Evolutionary conservation across 148 eudicot species (phyloP), one percentile per base, ranked within the genome.

Genomic region (Bassia scoparia): DNA sequence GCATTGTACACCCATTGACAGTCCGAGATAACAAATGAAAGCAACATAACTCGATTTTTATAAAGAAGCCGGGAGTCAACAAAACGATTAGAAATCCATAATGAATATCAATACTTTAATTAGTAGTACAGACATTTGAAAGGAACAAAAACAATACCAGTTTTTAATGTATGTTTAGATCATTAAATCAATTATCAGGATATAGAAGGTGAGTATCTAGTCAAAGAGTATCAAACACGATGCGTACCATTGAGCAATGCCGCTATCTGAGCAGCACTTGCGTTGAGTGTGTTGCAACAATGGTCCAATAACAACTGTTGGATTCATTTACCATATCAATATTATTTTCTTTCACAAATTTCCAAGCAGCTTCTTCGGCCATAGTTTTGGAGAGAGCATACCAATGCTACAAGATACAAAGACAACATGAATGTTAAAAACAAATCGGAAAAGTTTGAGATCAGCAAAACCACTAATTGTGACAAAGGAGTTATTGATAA

Each of bases 341-440:
- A 46, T 81, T 83, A 37, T 79, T 83, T 50, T 85, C 91, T 70
- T 79, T 80, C 52, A 59, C 83, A 73, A 82, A 87, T 50, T 84
- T 82, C 87, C 87, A 85, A 7, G 91, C 88, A 64, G 86, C 87
- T 7, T 87, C 86, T 73, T 87, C 90, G 23, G 88, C 90, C 74
- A 87, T 69, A 24, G 84, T 85, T 67, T 87, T 87, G 12, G 89
- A 82, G 17, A 85, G 80, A 9, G 59, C 71, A 71, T 83, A 86
- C 87, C 83, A 86, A 48, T 27, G 43, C 86, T 83, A 74, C 33
- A n/a, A 16, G 24, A 62, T 21, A 44, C 74, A 55, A 49, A 61
- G 21, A 31, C 23, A 23, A 43, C 18, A 16, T 26, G 33, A 58
- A 41, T 37, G 50, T 10, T 34, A 41, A 15, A 75, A 24, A 10